phyloP scores from a whole-genome alignment of 805 yeast genomes.

The Yamadazyma scolyti region DNA sequence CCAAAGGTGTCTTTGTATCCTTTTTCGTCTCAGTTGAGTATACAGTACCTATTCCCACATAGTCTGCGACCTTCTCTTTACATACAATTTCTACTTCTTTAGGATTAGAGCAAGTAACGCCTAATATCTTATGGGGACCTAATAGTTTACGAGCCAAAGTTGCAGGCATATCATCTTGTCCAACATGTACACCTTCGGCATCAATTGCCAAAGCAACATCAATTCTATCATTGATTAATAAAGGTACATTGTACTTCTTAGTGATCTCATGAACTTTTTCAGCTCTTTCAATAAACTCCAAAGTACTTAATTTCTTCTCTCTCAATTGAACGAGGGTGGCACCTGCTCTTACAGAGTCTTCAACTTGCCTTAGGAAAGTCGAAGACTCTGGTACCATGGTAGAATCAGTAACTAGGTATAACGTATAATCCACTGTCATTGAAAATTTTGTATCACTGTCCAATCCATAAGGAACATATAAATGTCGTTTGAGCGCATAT shows the following conservation, averaged over 20 bases:
- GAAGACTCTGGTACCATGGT: constrained; percentile 59
- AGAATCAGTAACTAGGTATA: constrained; percentile 80
- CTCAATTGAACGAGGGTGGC: constrained; percentile 80
- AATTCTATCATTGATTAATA: constrained; percentile 80
- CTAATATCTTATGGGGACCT: constrained; percentile 74
- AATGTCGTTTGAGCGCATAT: constrained; percentile 7
- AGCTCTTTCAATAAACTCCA: constrained; percentile 64
- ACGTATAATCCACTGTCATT: constrained; percentile 44
- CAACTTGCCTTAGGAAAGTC: constrained; percentile 57
- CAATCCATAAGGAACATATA: too few species aligned
- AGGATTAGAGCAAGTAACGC: constrained; percentile 65
- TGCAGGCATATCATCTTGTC: constrained; percentile 83
- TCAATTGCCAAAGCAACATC: constrained; percentile 88
- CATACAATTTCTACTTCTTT: constrained; percentile 54
- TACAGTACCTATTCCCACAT: constrained; percentile 81
- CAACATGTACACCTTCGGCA: constrained; percentile 91
- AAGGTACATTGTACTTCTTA: constrained; percentile 56
- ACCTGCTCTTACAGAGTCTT: constrained; percentile 62
- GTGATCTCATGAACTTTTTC: constrained; percentile 59
- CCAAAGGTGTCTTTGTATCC: constrained; percentile 45
- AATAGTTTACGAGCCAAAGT: constrained; percentile 54
- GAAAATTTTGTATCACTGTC: background rate
- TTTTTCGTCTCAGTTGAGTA: constrained; percentile 73
- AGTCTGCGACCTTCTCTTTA: constrained; percentile 56
- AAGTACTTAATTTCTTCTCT: constrained; percentile 70